Evolutionary conservation across 768 basidiomycete genomes (phyloP).

Genomic region (Leccinum barrowsii): DNA sequence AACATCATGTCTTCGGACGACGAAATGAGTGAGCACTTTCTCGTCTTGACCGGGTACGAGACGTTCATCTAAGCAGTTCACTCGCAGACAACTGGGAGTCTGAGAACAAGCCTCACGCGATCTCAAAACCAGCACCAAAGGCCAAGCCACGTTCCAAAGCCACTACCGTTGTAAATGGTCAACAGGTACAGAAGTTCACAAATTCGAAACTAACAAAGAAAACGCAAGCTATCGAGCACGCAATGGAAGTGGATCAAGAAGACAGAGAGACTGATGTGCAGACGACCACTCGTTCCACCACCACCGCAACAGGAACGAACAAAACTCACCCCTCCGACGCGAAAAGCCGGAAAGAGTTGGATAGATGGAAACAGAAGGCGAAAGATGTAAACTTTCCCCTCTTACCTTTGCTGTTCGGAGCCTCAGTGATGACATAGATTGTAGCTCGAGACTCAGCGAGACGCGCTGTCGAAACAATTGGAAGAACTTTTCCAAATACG

Average conservation of each 20-base stretch:
- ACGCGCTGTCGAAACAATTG: constrained; percentile 49
- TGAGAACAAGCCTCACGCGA: neutral
- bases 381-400: constrained; percentile 19
- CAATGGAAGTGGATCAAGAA: constrained; percentile 14
- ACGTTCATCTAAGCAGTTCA: constrained; percentile 26
- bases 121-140: constrained; percentile 12
- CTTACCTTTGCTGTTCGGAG: neutral
- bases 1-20: constrained; percentile 31
- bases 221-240: neutral
- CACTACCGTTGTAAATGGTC: constrained; percentile 1
- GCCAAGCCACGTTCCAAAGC: constrained; percentile 14
- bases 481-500: constrained; percentile 58
- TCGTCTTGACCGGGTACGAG: neutral
- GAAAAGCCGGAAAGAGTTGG: constrained; percentile 22
- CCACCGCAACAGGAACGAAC: constrained; percentile 9
- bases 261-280: constrained; percentile 3
- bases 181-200: constrained; percentile 5
- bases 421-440: neutral
- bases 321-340: constrained; percentile 13
- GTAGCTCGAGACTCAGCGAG: constrained; percentile 39
- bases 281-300: constrained; percentile 1
- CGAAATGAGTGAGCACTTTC: constrained; percentile 28
- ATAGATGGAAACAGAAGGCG: constrained; percentile 30
- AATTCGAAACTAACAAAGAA: constrained; percentile 13
- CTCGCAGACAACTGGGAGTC: constrained; percentile 22